Conservation (phyloP, 768 basidiomycete genomes). For the Termitomyces sp. region DNA sequence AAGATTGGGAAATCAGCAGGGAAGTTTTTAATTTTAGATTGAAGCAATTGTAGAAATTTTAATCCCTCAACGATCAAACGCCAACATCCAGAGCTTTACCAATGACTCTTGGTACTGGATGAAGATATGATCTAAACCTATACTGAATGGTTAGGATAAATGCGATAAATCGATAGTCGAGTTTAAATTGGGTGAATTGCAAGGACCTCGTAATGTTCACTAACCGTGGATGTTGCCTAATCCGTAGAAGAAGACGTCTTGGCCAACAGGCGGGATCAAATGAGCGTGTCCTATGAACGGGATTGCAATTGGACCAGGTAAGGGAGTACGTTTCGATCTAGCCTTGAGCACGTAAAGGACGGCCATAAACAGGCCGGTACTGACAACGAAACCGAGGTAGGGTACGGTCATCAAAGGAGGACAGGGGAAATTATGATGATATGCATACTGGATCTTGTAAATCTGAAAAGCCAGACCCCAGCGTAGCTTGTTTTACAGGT, state of each 20-base stretch:
- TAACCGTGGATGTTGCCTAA: conserved; percentile 30
- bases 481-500: too few relatives aligned
- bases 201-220: too few relatives aligned
- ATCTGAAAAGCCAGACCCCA: too few relatives aligned
- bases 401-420: neutral
- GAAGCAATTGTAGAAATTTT: neutral
- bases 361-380: neutral
- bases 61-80: neutral
- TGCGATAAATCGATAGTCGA: too few relatives aligned
- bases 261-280: conserved; percentile 24
- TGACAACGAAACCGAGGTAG: neutral
- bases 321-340: neutral
- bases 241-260: conserved; percentile 22
- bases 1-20: neutral
- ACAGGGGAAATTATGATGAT: too few relatives aligned
- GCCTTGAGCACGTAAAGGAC: neutral
- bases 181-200: too few relatives aligned
- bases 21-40: neutral
- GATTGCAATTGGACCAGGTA: conserved; percentile 31
- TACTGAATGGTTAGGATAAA: too few relatives aligned
- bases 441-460: too few relatives aligned
- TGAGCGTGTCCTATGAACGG: conserved; percentile 33
- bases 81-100: neutral
- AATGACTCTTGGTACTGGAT: neutral
- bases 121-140: too few relatives aligned